These are phyloP conservation scores for Chlamydomonas schloesseri DNA, from an alignment of 139 green algal genomes.

Conservation along the genomic window DNA sequence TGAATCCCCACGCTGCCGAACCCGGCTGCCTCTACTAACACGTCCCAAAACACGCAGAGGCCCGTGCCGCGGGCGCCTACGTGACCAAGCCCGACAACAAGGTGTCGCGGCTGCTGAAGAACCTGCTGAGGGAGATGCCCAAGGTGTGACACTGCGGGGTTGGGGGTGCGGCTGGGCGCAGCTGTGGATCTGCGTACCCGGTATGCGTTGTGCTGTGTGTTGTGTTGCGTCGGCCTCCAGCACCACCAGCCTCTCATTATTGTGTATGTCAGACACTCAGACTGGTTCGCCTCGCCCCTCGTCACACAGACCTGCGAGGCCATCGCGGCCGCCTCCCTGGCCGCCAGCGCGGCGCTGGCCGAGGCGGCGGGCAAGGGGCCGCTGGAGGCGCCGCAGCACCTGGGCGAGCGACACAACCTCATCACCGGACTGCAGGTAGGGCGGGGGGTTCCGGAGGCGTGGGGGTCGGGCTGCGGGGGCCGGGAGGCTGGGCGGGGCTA, in stretches of 20 bases:
- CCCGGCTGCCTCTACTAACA: not conserved
- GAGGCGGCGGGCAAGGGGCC: slow-evolving; percentile 25
- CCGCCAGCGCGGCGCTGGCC: slow-evolving; percentile 33
- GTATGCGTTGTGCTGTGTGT: too few species aligned
- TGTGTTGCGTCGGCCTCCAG: too few species aligned
- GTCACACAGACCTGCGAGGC: not conserved
- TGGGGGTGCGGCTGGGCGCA: not conserved
- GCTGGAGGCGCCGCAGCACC: slow-evolving; percentile 24
- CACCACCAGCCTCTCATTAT: too few species aligned
- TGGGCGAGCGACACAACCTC: slow-evolving; percentile 55
- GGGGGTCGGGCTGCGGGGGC: too few species aligned
- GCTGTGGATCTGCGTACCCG: too few species aligned
- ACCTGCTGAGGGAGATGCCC: slow-evolving; percentile 64
- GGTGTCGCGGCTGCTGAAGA: slow-evolving; percentile 65
- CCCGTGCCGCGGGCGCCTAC: slow-evolving; percentile 51
- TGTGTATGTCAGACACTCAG: too few species aligned
- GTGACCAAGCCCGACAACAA: slow-evolving; percentile 73
- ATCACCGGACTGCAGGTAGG: slow-evolving; percentile 62
- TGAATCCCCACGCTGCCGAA: too few species aligned
- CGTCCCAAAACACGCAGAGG: slow-evolving; percentile 62
- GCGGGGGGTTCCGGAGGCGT: not conserved
- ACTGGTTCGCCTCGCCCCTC: too few species aligned
- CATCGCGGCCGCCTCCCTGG: slow-evolving; percentile 34
- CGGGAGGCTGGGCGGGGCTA: too few species aligned
- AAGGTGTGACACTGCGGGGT: slow-evolving; percentile 13